Base-by-base conservation (phyloP, 192 early-diverging fungal genomes). In the Nowakowskiella sp. region DNA sequence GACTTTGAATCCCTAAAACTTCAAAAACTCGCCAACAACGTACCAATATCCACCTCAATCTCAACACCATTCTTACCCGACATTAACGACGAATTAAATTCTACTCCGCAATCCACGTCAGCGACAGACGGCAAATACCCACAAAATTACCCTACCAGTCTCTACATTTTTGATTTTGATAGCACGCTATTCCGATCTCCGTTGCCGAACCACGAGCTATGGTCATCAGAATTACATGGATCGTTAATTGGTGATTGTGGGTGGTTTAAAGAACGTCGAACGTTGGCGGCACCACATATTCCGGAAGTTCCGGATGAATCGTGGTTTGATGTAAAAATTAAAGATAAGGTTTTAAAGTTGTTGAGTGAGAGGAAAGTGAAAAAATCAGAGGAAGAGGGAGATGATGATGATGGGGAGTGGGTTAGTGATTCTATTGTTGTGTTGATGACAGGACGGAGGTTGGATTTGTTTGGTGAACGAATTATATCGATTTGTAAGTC, bases 111-210 rank as follows among this genome's bases (percentile, higher is more conserved):
- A n/a, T n/a, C n/a, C n/a, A n/a, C n/a, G n/a, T n/a, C n/a, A n/a
- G n/a, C n/a, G n/a, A n/a, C n/a, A n/a, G n/a, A n/a, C n/a, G n/a
- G n/a, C 36, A 39, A 13, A 39, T 39, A 13, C 13, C 36, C 47
- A 13, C 47, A 47, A 47, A 28, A 13, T 34, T 10, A 13, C 10
- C 34, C 13, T 28, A 28, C 49, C 45, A 25, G 49, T 43, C 58
- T 78, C 16, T 39, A 39, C 32, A 49, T 78, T 4, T 70, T 78
- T 50, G 76, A 78, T 47, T 78, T 78, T 67, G 76, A 78, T 55
- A 70, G 66, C 8, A 78, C 76, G 1, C 61, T 78, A 10, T 78
- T 78, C 51, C 65, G 66, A 21, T 74, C 71, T 6, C 74, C 74
- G 7, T 45, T 68, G n/a, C 74, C 74, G 30, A 73, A 67, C 49